Evolutionary conservation across 805 yeast genomes (phyloP), one percentile per base, ranked within the genome.

Genomic region (Candida parachauliodes): DNA sequence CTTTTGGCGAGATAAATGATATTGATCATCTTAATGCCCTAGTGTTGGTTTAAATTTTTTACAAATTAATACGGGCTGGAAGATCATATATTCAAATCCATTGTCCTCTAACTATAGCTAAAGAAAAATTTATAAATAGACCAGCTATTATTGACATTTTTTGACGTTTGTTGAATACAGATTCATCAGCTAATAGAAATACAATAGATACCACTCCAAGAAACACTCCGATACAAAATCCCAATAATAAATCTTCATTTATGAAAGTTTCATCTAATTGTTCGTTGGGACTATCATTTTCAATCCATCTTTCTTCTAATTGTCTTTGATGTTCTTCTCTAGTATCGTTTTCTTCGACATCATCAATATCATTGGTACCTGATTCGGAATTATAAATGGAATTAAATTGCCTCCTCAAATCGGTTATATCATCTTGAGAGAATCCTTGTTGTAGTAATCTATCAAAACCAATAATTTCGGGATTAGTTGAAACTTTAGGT

Each of bases 271-370:
- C 69, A 38, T 62, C 68, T 2, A 46, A 48, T 39, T 10, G 29
- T 32, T 28, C 29, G 16, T 17, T 25, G 24, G n/a, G 34, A 9
- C 43, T 74, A 37, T 70, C 71, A 37, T 72, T 72, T 47, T 88
- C 93, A 43, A 88, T 83, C 95, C 96, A 88, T 40, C 86, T 70
- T 47, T 88, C 96, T 54, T 88, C 96, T 41, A 87, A 57, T 45
- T 81, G 81, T 35, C 87, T 56, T 2, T 81, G 58, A 40, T 73
- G 36, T 23, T 53, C 48, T 37, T 55, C 61, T 12, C 63, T 41
- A 20, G 42, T 41, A 37, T 68, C 85, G 15, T 70, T 74, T 34
- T 61, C 71, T 25, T 69, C 69, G 18, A 61, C 31, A 54, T 69
- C 72, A 23, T 49, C 49, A 10, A 65, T 66, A 16, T 55, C 60